Conservation (phyloP, 2,329 filamentous ascomycete species). For the Cercospora zeae-maydis region DNA sequence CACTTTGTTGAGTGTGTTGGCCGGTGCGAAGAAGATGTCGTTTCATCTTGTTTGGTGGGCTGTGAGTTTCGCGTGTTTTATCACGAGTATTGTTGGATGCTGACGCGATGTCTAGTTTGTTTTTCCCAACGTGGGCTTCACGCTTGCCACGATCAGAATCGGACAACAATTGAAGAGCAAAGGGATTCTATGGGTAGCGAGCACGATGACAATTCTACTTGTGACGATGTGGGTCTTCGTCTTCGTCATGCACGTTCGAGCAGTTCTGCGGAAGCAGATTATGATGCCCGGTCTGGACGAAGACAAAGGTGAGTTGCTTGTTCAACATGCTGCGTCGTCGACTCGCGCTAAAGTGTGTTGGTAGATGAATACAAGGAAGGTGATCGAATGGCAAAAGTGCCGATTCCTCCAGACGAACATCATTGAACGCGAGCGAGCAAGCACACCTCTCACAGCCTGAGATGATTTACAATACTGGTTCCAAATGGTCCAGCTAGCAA, state of each 20-base stretch:
- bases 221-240: conserved; percentile 56
- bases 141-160: conserved; percentile 56
- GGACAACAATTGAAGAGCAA: conserved; percentile 50
- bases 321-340: background rate
- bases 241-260: conserved; percentile 46
- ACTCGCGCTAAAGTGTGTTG: background rate
- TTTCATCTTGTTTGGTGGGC: conserved; percentile 56
- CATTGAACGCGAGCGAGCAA: background rate
- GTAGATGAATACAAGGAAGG: background rate
- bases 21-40: conserved; percentile 22
- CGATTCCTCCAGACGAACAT: background rate
- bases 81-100: background rate
- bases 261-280: conserved; percentile 51
- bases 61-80: background rate
- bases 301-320: conserved; percentile 43
- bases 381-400: background rate
- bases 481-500: too few relatives aligned
- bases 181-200: conserved; percentile 52
- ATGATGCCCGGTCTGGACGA: conserved; percentile 60
- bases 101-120: conserved; percentile 44
- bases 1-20: conserved; percentile 21
- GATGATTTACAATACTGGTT: too few relatives aligned
- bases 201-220: conserved; percentile 55
- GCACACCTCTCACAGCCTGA: background rate
- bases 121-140: conserved; percentile 64